Evolutionary conservation across 2,329 filamentous ascomycete species (phyloP).

Genomic region (Hawksworthiomyces lignivorus): DNA sequence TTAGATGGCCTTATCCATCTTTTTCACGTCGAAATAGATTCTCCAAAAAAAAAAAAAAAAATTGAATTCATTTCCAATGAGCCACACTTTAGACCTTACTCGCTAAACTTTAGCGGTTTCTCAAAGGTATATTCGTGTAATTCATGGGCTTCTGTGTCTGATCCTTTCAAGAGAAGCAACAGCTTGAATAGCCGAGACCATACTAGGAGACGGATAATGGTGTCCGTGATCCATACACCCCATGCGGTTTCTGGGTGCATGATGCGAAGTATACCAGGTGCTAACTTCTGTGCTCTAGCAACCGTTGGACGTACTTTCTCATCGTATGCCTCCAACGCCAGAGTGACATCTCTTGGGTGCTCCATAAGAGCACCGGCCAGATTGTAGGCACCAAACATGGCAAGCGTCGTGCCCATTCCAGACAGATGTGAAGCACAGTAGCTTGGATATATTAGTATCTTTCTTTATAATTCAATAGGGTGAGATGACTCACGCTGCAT

Average conservation of each 20-base stretch:
- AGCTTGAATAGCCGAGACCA: not conserved
- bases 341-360: not conserved
- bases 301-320: conserved; percentile 13
- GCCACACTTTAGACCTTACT: too few species aligned
- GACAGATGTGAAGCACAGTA: conserved; percentile 38
- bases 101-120: not conserved
- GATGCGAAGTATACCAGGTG: conserved; percentile 19
- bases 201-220: not conserved
- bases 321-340: not conserved
- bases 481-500: conserved; percentile 29
- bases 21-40: too few species aligned
- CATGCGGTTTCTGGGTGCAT: conserved; percentile 21
- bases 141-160: not conserved
- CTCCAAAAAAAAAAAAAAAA: too few species aligned
- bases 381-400: conserved; percentile 40
- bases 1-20: too few species aligned
- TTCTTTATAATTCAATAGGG: not conserved
- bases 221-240: conserved; percentile 20
- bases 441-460: conserved; percentile 1
- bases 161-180: not conserved
- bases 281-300: conserved; percentile 27
- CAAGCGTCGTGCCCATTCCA: conserved; percentile 40
- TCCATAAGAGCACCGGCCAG: conserved; percentile 38
- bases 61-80: too few species aligned
- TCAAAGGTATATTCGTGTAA: not conserved